Evolutionary conservation across 2,329 filamentous ascomycete species (phyloP), one percentile per base, ranked within the genome.

Genomic region (Cadophora sp.): DNA sequence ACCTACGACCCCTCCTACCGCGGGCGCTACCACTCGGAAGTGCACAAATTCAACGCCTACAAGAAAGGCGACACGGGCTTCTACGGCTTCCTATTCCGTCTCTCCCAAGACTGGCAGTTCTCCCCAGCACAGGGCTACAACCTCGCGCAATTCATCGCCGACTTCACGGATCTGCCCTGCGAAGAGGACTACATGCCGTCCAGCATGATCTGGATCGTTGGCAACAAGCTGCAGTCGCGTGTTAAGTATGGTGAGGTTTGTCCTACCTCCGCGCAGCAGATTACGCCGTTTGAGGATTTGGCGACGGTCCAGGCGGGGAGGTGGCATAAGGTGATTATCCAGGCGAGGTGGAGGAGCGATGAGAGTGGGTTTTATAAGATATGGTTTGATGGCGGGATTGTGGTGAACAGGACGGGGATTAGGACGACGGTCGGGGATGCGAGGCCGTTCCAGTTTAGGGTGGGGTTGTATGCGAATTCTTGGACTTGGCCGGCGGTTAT

Each of bases 11-110:
- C 79, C 0, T 34, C 16, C 72, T 84, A 81, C 74, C 75, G 62
- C 1, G 82, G 80, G 24, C 82, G 83, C 11, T 85, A 84, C 75
- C 83, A 85, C 77, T 82, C 84, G 46, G 83, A 85, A 74, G 81
- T 81, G 14, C 77, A 79, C 67, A 79, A 81, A 69, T 76, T 80
- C 72, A 75, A 81, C 69, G 83, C 79, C 22, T 85, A 85, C 77
- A 75, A 78, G 68, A 80, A 79, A 65, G 82, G 81, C 58, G 80
- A 85, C 65, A 76, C 76, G 24, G 80, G 80, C 27, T 84, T 81
- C 76, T 85, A 86, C 77, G 83, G 83, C 43, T 86, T 86, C 74
- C 76, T 78, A 0, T 85, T 86, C 77, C 81, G 82, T n/a, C 80
- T 86, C 8, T 78, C 80, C 29, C 73, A 81, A 0, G 64, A 77